These are phyloP conservation scores for Moesziomyces sp. DNA, from an alignment of 1,284 basidiomycete genomes.

Conservation along the genomic window DNA sequence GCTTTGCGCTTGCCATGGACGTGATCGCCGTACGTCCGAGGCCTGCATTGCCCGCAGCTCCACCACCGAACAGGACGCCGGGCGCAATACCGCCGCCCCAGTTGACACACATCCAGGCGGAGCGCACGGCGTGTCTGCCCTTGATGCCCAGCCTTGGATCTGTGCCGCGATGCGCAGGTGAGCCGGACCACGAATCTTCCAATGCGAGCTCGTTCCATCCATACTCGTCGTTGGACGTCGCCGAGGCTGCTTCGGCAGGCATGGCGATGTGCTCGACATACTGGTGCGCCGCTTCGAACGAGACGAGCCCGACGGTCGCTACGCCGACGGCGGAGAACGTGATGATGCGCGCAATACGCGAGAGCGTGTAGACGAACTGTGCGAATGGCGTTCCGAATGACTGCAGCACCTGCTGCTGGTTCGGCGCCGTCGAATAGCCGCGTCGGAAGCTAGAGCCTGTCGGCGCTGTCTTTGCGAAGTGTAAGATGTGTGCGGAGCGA, in stretches of 20 bases:
- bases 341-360: constrained; percentile 63
- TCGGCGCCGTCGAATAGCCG: constrained; percentile 45
- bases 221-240: constrained; percentile 24
- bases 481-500: not conserved
- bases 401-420: constrained; percentile 46
- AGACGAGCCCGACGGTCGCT: constrained; percentile 35
- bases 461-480: no score
- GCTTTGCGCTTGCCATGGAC: constrained; percentile 25
- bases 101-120: constrained; percentile 62
- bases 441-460: not conserved
- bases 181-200: constrained; percentile 51
- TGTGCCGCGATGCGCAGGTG: constrained; percentile 29
- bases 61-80: constrained; percentile 43
- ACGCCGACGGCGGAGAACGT: constrained; percentile 51
- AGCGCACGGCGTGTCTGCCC: constrained; percentile 60
- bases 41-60: constrained; percentile 21
- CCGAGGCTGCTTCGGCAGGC: constrained; percentile 19
- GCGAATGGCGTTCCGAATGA: constrained; percentile 57
- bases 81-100: constrained; percentile 65
- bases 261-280: constrained; percentile 63
- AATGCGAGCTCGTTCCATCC: constrained; percentile 42
- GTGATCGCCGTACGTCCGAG: constrained; percentile 35
- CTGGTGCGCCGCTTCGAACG: constrained; percentile 62
- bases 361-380: constrained; percentile 58
- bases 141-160: constrained; percentile 58